phyloP scores from a whole-genome alignment of 495 filamentous ascomycete genomes.

The Aspergillus homomorphus region DNA sequence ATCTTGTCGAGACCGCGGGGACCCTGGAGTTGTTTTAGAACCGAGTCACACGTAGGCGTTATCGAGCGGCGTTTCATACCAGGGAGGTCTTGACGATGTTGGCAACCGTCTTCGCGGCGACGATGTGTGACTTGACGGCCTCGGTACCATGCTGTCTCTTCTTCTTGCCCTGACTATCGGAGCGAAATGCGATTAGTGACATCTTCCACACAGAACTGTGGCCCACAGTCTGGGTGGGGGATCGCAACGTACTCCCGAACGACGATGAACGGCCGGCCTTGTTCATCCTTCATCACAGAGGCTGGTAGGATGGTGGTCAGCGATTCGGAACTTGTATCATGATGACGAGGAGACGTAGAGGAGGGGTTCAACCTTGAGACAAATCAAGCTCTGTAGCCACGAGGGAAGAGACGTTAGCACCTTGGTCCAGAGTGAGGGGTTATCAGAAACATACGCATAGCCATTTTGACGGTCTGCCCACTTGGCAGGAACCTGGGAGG shows the following conservation, averaged over 20 bases:
- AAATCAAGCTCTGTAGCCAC: slow-evolving; percentile 62
- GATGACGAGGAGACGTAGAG: background rate
- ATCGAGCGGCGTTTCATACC: slow-evolving; percentile 32
- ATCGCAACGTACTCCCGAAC: slow-evolving; percentile 83
- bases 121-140: slow-evolving; percentile 95
- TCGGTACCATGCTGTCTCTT: slow-evolving; percentile 95
- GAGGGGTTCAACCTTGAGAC: slow-evolving; percentile 58
- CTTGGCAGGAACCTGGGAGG: slow-evolving; percentile 25
- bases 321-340: slow-evolving; percentile 2
- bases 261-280: slow-evolving; percentile 94
- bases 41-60: slow-evolving; percentile 10
- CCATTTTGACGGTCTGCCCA: slow-evolving; percentile 53
- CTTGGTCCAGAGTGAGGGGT: slow-evolving; percentile 32
- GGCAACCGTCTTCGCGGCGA: slow-evolving; percentile 91
- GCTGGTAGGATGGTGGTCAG: slow-evolving; percentile 50
- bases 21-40: slow-evolving; percentile 50
- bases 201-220: slow-evolving; percentile 7
- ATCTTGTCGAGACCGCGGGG: slow-evolving; percentile 98
- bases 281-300: slow-evolving; percentile 83
- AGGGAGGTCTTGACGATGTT: slow-evolving; percentile 97
- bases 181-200: slow-evolving; percentile 19
- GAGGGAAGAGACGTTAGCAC: slow-evolving; percentile 27
- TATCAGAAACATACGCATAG: slow-evolving; percentile 58
- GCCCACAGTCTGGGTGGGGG: slow-evolving; percentile 6
- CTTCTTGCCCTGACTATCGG: slow-evolving; percentile 88